Conservation (phyloP, 768 basidiomycete species). For the Cyclocybe aegerita region DNA sequence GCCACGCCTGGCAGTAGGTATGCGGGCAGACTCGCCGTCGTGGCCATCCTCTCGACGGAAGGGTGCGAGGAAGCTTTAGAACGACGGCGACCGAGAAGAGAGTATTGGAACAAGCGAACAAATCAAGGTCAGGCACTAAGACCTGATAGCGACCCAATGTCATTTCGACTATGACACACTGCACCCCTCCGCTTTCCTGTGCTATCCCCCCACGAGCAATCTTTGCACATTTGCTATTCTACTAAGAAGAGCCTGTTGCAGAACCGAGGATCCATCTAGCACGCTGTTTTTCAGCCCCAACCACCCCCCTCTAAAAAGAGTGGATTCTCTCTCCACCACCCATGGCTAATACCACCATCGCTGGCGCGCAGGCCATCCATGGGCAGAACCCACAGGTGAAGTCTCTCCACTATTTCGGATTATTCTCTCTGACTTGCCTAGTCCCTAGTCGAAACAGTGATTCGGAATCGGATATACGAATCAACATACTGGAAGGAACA, state of each 20-base stretch:
- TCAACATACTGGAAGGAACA: conserved; percentile 97
- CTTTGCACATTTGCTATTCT: not conserved
- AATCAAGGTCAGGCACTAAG: conserved; percentile 31
- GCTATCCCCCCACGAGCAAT: not conserved
- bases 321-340: conserved; percentile 4
- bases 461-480: conserved; percentile 95
- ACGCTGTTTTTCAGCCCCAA: not conserved
- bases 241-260: not conserved
- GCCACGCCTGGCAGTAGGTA: conserved; percentile 74
- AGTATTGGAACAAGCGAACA: conserved; percentile 34
- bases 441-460: conserved; percentile 95
- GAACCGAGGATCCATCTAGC: conserved; percentile 1
- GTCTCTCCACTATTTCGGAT: not conserved
- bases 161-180: conserved; percentile 16
- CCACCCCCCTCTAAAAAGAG: too few species aligned
- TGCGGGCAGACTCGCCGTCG: conserved; percentile 68
- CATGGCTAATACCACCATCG: conserved; percentile 94
- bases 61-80: conserved; percentile 21
- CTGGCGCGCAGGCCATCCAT: conserved; percentile 87
- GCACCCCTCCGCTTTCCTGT: conserved; percentile 3
- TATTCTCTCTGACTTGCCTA: conserved; percentile 34
- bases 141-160: conserved; percentile 8
- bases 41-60: conserved; percentile 54
- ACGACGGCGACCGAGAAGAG: conserved; percentile 24
- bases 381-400: conserved; percentile 94